Percentiles rank a stretch among this genome's conserved stretches.
phyloP scores from a whole-genome alignment of 164 flowering plant species.

The Dillenia turbinata region DNA sequence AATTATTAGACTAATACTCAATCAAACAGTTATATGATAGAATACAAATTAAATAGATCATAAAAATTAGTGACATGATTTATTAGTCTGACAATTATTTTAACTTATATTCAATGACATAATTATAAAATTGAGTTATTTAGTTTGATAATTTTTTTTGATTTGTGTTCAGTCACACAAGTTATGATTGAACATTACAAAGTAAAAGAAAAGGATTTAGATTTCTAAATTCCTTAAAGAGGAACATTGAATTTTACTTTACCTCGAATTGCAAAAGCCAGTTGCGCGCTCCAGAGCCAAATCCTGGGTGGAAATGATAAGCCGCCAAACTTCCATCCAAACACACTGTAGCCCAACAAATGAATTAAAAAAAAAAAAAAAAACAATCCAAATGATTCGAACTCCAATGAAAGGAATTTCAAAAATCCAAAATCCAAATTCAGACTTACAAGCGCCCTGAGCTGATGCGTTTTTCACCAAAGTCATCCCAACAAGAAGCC shows the following conservation, averaged over 20 bases:
- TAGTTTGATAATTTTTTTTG: too few species aligned
- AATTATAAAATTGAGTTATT: too few species aligned
- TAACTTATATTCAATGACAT: too few species aligned
- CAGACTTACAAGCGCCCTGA: slow-evolving; percentile 58
- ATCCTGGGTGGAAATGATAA: slow-evolving; percentile 79
- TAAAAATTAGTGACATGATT: too few species aligned
- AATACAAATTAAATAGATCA: too few species aligned
- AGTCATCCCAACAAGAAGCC: slow-evolving; percentile 58
- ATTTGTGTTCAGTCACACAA: too few species aligned
- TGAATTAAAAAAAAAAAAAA: background rate
- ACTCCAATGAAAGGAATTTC: background rate
- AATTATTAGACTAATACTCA: too few species aligned
- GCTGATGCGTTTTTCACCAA: slow-evolving; percentile 52
- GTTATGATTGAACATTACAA: too few species aligned
- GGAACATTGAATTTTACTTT: slow-evolving; percentile 3
- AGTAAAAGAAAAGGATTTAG: too few species aligned
- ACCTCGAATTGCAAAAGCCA: slow-evolving; percentile 99
- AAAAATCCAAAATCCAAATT: background rate
- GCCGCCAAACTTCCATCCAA: slow-evolving; percentile 97
- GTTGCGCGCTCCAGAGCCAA: slow-evolving; percentile 69
- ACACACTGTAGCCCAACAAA: slow-evolving; percentile 43
- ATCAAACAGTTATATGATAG: too few species aligned
- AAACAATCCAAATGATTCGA: background rate
- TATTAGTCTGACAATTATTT: too few species aligned
- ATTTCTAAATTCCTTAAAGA: too few species aligned